phyloP scores from a whole-genome alignment of 2,329 filamentous ascomycete genomes.

The Trichophyton mentagrophytes region DNA sequence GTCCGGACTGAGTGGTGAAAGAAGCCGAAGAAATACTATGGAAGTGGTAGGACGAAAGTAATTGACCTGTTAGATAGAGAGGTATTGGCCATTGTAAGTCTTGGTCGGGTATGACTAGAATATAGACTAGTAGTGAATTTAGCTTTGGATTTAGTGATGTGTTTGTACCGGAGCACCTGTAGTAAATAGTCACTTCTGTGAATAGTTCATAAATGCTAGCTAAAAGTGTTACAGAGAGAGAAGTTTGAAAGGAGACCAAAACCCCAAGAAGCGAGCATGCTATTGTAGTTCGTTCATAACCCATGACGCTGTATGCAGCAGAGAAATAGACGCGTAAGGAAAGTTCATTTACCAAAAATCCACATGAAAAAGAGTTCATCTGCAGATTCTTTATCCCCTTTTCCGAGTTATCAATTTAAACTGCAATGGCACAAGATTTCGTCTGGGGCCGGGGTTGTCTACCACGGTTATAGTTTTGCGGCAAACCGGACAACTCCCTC shows the following conservation, averaged over 20 bases:
- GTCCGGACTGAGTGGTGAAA: slow-evolving; percentile 27
- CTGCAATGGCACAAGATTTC: slow-evolving; percentile 28
- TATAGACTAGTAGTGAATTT: neutral
- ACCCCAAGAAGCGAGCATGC: neutral
- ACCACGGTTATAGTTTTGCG: slow-evolving; percentile 29
- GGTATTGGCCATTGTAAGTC: neutral
- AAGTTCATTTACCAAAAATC: neutral
- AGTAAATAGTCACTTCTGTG: neutral
- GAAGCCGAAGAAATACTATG: slow-evolving; percentile 49
- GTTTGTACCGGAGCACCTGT: neutral
- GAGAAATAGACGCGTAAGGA: too few species aligned
- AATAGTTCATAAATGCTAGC: neutral
- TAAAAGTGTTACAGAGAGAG: neutral
- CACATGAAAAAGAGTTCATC: neutral
- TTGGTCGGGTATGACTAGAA: neutral
- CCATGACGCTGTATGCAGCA: neutral
- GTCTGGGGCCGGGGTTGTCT: slow-evolving; percentile 24
- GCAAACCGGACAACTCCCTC: slow-evolving; percentile 35
- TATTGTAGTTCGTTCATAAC: neutral
- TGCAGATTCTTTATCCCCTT: slow-evolving; percentile 2
- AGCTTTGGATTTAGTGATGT: neutral
- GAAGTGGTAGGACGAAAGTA: slow-evolving; percentile 9
- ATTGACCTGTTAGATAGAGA: neutral
- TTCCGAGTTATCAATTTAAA: slow-evolving; percentile 26
- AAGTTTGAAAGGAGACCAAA: neutral